Conservation (phyloP, 2,329 filamentous ascomycete genomes). For the Nemania sp. region DNA sequence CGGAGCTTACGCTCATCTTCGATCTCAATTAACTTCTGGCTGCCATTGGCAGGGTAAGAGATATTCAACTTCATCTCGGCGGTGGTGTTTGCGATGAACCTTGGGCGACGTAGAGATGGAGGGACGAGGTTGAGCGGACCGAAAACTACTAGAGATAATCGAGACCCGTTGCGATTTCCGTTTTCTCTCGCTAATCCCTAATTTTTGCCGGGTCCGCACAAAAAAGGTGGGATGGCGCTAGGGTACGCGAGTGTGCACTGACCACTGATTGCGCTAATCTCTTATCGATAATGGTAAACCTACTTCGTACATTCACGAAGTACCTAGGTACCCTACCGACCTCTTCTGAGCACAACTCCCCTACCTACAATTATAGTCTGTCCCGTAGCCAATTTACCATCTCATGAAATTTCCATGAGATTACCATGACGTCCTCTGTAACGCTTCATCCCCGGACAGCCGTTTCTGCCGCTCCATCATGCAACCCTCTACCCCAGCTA, state of each 20-base stretch:
- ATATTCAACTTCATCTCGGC: slow-evolving; percentile 76
- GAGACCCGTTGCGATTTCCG: slow-evolving; percentile 33
- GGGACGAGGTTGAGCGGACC: slow-evolving; percentile 38
- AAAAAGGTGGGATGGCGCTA: slow-evolving; percentile 32
- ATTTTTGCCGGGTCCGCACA: slow-evolving; percentile 32
- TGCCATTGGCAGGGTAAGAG: slow-evolving; percentile 96
- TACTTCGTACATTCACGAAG: neutral
- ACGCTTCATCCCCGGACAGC: slow-evolving; percentile 46
- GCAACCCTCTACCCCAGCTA: slow-evolving; percentile 71
- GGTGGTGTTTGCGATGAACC: slow-evolving; percentile 42
- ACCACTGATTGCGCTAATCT: slow-evolving; percentile 23
- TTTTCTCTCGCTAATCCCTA: slow-evolving; percentile 39
- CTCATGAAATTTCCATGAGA: no score
- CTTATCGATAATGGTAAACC: neutral
- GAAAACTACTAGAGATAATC: slow-evolving; percentile 29
- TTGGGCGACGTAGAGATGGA: slow-evolving; percentile 35
- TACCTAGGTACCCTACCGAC: neutral
- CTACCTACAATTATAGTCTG: no score
- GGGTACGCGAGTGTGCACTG: slow-evolving; percentile 33
- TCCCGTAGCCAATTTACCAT: no score
- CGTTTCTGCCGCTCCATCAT: slow-evolving; percentile 24
- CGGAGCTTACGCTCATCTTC: slow-evolving; percentile 99
- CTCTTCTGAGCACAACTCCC: no score
- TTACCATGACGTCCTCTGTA: slow-evolving; percentile 41
- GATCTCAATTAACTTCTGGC: slow-evolving; percentile 98